phyloP scores from a whole-genome alignment of 805 yeast genomes.

The Yamadazyma insecticola region DNA sequence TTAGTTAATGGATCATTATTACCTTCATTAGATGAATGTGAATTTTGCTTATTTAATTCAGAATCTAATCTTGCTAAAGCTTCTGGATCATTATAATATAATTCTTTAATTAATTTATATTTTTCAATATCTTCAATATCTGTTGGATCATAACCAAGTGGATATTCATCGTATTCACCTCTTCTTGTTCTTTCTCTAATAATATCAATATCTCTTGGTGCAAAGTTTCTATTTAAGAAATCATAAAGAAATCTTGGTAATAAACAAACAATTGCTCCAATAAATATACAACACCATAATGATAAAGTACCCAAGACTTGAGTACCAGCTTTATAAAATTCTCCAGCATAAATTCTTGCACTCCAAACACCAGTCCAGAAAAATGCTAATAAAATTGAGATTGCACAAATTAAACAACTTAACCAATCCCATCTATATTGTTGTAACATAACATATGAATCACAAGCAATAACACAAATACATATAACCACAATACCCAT shows the following conservation, averaged over 20 bases:
- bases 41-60: slow-evolving; percentile 8
- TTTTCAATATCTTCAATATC: slow-evolving; percentile 38
- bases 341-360: slow-evolving; percentile 44
- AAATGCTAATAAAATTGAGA: slow-evolving; percentile 56
- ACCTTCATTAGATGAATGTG: slow-evolving; percentile 2
- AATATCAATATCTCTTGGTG: slow-evolving; percentile 66
- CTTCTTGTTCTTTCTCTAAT: slow-evolving; percentile 55
- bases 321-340: slow-evolving; percentile 61
- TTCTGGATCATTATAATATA: slow-evolving; percentile 31
- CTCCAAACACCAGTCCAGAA: slow-evolving; percentile 86
- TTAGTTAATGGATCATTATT: slow-evolving; percentile 15
- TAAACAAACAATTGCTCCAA: slow-evolving; percentile 51
- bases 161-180: slow-evolving; percentile 50
- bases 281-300: slow-evolving; percentile 62
- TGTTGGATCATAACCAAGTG: slow-evolving; percentile 52
- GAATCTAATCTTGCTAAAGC: slow-evolving; percentile 30
- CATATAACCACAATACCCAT: slow-evolving; percentile 61
- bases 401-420: slow-evolving; percentile 44
- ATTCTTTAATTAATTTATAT: slow-evolving; percentile 27
- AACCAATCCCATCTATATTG: slow-evolving; percentile 81
- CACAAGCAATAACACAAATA: slow-evolving; percentile 60
- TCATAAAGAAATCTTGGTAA: slow-evolving; percentile 59
- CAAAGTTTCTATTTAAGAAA: slow-evolving; percentile 45
- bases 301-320: slow-evolving; percentile 56
- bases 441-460: slow-evolving; percentile 60